These are phyloP conservation scores for Cytospora piceae DNA, from an alignment of 2,329 filamentous ascomycete species.

Conservation along the genomic window DNA sequence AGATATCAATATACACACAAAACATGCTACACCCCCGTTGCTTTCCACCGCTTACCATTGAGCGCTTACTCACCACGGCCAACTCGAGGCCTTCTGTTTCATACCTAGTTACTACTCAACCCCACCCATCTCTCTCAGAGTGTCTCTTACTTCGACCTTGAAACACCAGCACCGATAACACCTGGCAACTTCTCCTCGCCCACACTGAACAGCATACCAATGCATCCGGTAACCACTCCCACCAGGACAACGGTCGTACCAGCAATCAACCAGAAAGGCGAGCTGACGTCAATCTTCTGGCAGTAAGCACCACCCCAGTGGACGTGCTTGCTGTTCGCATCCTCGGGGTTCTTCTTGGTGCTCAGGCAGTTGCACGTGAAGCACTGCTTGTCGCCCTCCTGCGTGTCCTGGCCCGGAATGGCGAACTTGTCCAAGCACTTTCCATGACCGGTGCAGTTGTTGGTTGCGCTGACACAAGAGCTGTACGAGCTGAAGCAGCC, in stretches of 20 bases:
- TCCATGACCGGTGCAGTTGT: constrained; percentile 83
- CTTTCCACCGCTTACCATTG: neutral
- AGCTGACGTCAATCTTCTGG: constrained; percentile 88
- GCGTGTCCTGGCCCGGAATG: constrained; percentile 44
- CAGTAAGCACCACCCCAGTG: constrained; percentile 86
- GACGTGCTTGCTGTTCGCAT: constrained; percentile 43
- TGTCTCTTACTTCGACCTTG: constrained; percentile 61
- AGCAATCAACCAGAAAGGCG: constrained; percentile 84
- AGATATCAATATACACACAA: constrained; percentile 29
- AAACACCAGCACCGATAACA: constrained; percentile 94
- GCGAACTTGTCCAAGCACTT: constrained; percentile 70
- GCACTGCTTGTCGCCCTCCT: constrained; percentile 57
- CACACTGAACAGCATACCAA: constrained; percentile 80
- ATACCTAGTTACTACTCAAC: neutral
- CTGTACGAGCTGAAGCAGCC: constrained; percentile 75
- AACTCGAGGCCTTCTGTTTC: neutral
- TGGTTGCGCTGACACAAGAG: constrained; percentile 70
- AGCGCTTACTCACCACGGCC: neutral
- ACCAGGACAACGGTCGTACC: constrained; percentile 74
- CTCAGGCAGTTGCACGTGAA: constrained; percentile 77
- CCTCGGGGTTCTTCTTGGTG: constrained; percentile 50
- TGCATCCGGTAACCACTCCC: constrained; percentile 67
- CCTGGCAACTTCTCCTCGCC: constrained; percentile 87
- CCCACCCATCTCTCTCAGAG: constrained; percentile 8
- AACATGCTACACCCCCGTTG: constrained; percentile 27